Base-by-base conservation (phyloP, 1,139 yeast genomes). In the Wickerhamomyces sp. region DNA sequence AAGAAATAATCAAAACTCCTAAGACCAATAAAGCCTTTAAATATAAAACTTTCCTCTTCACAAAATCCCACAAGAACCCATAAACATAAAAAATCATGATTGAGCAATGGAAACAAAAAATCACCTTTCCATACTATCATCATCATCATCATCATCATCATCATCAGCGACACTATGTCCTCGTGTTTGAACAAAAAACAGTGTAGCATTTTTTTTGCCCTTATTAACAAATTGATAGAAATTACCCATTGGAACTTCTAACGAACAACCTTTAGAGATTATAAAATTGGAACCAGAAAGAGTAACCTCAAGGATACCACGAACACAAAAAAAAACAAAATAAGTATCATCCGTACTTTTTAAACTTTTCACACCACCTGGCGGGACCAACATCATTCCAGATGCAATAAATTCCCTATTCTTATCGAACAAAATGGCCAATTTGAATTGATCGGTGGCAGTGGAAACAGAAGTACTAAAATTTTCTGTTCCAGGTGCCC, bases 181-280 rank as follows among this genome's bases (percentile, higher is more conserved):
- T 43, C 72, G 78, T 4, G 84, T 75, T 62, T 89, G 96, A 2
- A 87, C 91, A 61, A 89, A 89, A 63, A 86, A 88, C 61, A 90
- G 59, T 48, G 76, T 73, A 0, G 85, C 89, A 31, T 73, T 72
- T 11, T 68, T 71, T 42, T 69, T 68, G 0, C 89, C 86, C 37
- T 72, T 70, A 58, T 88, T 80, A 49, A 71, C 68, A 61, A 85
- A 69, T 47, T 85, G 77, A 62, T 87, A 89, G 41, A 74, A 72
- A 59, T 85, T 88, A 6, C 83, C 84, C 66, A 84, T 75, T 0
- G 97, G 97, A 4, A 90, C 75, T 55, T 85, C 87, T 57, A 90
- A 83, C 2, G 93, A 78, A 47, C 95, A 86, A 1, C 96, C 96
- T 50, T 75, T 69, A 0, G 79, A 74, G 9, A 84, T 85, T 7